A percentile compares a stretch with the other conserved stretches of the same genome.
Conservation (phyloP, 2,329 filamentous ascomycete species). For the Huntiella savannae region DNA sequence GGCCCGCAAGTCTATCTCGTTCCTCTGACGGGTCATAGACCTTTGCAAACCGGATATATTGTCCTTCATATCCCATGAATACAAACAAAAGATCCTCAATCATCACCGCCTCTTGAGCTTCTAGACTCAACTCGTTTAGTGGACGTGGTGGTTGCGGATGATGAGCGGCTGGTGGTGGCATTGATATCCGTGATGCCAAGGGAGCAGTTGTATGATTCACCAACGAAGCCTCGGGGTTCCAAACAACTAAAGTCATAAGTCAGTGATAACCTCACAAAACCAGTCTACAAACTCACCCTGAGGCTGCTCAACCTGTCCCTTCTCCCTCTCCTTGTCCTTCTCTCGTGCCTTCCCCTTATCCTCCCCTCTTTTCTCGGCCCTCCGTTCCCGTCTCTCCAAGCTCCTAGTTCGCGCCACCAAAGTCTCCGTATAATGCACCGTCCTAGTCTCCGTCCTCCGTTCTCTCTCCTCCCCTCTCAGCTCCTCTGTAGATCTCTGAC, state of each 20-base stretch:
- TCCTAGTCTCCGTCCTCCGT: slow-evolving; percentile 35
- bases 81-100: slow-evolving; percentile 84
- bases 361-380: slow-evolving; percentile 23
- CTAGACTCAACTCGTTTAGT: slow-evolving; percentile 52
- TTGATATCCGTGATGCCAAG: slow-evolving; percentile 43
- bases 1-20: slow-evolving; percentile 69
- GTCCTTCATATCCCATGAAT: slow-evolving; percentile 97
- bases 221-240: slow-evolving; percentile 65
- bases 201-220: slow-evolving; percentile 50
- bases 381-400: slow-evolving; percentile 28
- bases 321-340: slow-evolving; percentile 25
- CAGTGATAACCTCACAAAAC: background rate
- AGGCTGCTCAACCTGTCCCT: slow-evolving; percentile 28
- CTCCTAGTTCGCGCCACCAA: slow-evolving; percentile 40
- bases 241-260: slow-evolving; percentile 26
- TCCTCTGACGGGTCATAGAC: slow-evolving; percentile 70
- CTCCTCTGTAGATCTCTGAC: slow-evolving; percentile 21
- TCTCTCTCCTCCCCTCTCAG: slow-evolving; percentile 26
- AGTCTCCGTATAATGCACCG: slow-evolving; percentile 43
- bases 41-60: slow-evolving; percentile 76
- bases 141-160: slow-evolving; percentile 47
- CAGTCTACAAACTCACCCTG: slow-evolving; percentile 23
- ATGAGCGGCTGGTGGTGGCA: slow-evolving; percentile 54
- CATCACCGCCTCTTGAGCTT: slow-evolving; percentile 70
- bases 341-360: slow-evolving; percentile 21